Base-by-base conservation (phyloP, 1,284 basidiomycete species). In the Tilletia horrida region DNA sequence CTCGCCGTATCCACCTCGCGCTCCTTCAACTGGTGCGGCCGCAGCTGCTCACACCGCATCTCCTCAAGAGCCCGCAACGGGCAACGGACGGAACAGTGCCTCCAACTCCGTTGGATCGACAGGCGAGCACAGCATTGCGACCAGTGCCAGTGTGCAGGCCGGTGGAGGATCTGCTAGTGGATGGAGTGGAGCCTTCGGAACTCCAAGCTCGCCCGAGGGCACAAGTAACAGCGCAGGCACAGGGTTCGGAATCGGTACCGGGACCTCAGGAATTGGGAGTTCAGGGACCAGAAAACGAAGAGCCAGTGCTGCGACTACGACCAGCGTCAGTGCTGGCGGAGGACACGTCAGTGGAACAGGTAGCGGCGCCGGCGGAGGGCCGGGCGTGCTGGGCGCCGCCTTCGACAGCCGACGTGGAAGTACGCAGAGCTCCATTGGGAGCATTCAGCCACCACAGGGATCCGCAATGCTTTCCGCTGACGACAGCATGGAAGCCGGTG, bases 381-480 rank as follows among this genome's bases (percentile, higher is more conserved):
- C 55, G 9, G 27, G 27, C 16, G 55, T 9, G 27, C 16, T 59
- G 16, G 55, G 55, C 25, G 29, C 29, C 7, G 55, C 55, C 8
- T 59, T 59, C 35, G 55, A 59, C 16, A 59, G 55, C 35, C 55
- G 55, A 18, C 55, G 55, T 1, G 55, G 55, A 13, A 59, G 55
- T 35, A 29, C 9, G 55, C 55, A 59, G 3, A 59, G 55, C 29
- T 59, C 55, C 13, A 59, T 59, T 11, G 55, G 55, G 14, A 59
- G 55, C 35, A 29, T 59, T 13, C 29, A 16, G 27, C 25, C 27
- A n/a, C 55, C 55, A 8, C 55, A 25, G 55, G 55, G 29, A 7
- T 7, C 4, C 45, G 16, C 21, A 6, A 18, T 48, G 18, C 45
- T n/a, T 4, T 48, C 45, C 16, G 45, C 16, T 48, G 18, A 48